Percentiles rank a stretch among this genome's conserved stretches.
These are phyloP conservation scores for Lipomyces yamadae DNA, from an alignment of 805 yeast genomes.

Conservation along the genomic window DNA sequence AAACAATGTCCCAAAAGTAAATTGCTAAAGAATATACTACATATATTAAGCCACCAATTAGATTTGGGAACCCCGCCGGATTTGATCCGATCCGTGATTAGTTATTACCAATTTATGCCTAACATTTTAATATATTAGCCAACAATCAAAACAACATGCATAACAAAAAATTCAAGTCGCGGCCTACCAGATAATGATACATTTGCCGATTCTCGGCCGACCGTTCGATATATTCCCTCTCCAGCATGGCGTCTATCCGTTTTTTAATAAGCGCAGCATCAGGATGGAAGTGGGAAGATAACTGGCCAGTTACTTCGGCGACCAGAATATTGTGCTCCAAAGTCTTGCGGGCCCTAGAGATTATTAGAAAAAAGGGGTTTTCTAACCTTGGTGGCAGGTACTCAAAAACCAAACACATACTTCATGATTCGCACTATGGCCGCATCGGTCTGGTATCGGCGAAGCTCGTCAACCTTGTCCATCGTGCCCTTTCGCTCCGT, in stretches of 20 bases:
- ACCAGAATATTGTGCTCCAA: conserved; percentile 67
- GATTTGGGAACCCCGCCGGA: too few species aligned
- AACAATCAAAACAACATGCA: too few species aligned
- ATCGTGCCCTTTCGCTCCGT: conserved; percentile 57
- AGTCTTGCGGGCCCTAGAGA: conserved; percentile 55
- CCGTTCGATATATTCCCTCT: conserved; percentile 79
- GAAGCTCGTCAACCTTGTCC: conserved; percentile 62
- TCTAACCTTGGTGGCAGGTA: too few species aligned
- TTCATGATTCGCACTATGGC: conserved; percentile 90
- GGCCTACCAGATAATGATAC: conserved; percentile 72
- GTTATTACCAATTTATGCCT: not conserved
- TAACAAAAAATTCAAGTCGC: conserved; percentile 9
- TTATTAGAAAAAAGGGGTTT: not conserved
- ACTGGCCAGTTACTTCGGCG: conserved; percentile 64
- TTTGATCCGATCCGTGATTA: too few species aligned
- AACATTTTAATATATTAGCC: not conserved
- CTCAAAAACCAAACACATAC: conserved; percentile 22
- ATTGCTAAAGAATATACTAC: not conserved
- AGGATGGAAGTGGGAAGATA: conserved; percentile 70
- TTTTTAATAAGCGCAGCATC: conserved; percentile 68
- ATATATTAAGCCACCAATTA: not conserved
- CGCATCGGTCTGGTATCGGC: conserved; percentile 76
- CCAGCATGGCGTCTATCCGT: conserved; percentile 74
- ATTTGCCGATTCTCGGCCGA: conserved; percentile 62
- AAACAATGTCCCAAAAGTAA: not conserved